Base-by-base conservation (phyloP, 2,329 filamentous ascomycete species). In the Graphiopsis chlorocephala region DNA sequence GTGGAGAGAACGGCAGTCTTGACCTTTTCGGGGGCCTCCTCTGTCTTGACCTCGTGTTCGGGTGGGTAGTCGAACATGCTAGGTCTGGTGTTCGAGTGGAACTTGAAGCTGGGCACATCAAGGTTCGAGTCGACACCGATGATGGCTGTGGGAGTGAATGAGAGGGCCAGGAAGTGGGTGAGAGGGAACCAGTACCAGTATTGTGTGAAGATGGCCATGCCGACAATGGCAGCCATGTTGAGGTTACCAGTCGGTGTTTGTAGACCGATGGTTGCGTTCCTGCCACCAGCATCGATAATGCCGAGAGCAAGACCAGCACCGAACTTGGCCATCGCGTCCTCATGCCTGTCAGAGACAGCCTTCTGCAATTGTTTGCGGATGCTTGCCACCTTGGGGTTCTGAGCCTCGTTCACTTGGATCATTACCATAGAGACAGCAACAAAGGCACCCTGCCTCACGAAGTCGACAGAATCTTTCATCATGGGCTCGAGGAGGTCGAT, bases 171-270 rank as follows among this genome's bases (percentile, higher is more conserved):
- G 87, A 99, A 99, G 80, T 99, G 95, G 31, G 95, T 96, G 73
- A 98, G 90, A 66, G 95, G 95, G 86, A 99, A 99, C 95, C 95
- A 99, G 83, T 99, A 99, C 95, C 95, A 99, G 83, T 99, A 99
- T 78, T 99, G 95, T 10, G 93, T 96, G 80, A 99, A 99, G 62
- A 99, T 91, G 29, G 93, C 94, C 88, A 97, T 97, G 71, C 95
- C 96, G 20, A 99, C 93, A 70, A 99, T 96, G 67, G 92, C 96
- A 20, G 93, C 88, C 93, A 99, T 97, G 83, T 99, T 98, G 70
- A 99, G 87, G 76, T 97, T 99, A 69, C 96, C 96, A 0, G 94
- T 97, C 80, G 97, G 95, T 1, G 95, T 99, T 78, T 99, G 95
- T 45, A 99, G 85, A 31, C 94, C 94, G 71, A 99, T 98, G 20